Percentiles rank a stretch among this genome's conserved stretches.
Evolutionary conservation across 2,329 filamentous ascomycete genomes (phyloP).

Genomic region (Fusarium pseudograminearum): DNA sequence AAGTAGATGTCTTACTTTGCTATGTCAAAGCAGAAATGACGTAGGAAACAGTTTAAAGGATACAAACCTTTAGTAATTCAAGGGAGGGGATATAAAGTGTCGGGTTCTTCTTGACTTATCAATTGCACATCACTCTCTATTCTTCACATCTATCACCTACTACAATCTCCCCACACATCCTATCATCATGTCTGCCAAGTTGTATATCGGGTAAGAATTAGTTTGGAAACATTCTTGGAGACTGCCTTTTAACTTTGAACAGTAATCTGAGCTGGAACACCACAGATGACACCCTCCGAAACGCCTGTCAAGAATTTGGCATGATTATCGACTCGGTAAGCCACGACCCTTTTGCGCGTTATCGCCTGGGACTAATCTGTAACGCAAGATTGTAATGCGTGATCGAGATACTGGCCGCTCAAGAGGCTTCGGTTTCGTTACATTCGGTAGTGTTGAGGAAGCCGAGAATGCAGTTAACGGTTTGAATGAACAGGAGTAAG

Average conservation of each 20-base stretch:
- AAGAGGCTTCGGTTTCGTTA: conserved; percentile 27
- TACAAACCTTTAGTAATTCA: neutral
- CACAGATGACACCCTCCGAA: neutral
- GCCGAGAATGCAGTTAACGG: neutral
- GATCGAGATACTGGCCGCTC: conserved; percentile 25
- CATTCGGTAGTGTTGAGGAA: neutral
- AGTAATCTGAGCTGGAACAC: conserved; percentile 7
- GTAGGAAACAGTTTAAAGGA: neutral
- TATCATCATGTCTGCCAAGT: neutral
- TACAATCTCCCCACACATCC: fast-evolving
- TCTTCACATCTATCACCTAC: neutral
- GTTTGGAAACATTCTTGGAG: fast-evolving
- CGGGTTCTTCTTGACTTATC: fast-evolving
- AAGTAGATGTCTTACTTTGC: neutral
- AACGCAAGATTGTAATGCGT: conserved; percentile 8
- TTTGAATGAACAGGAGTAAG: neutral
- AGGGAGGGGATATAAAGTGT: neutral
- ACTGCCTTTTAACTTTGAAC: neutral
- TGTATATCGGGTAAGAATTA: neutral
- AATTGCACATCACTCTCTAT: too few species aligned
- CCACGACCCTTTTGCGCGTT: fast-evolving
- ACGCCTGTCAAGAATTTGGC: neutral
- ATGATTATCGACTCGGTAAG: neutral
- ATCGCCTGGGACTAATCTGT: neutral
- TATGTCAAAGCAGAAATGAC: neutral